A percentile compares a stretch with the other conserved stretches of the same genome.
These are phyloP conservation scores for Alternaria novae-zelandiae DNA, from an alignment of 2,329 filamentous ascomycete species.

Conservation along the genomic window DNA sequence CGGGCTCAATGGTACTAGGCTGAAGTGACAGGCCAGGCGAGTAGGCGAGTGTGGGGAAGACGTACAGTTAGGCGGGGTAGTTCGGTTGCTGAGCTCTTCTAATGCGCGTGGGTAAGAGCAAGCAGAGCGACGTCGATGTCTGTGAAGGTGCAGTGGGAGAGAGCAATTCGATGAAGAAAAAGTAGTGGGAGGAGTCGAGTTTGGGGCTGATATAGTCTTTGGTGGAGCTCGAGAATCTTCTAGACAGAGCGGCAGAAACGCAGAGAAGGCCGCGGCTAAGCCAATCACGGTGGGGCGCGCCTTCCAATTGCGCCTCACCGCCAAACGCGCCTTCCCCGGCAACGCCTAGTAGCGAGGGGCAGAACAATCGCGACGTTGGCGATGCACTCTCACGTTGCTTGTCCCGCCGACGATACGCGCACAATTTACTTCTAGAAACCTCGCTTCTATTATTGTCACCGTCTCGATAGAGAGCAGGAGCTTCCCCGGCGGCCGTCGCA, in stretches of 20 bases:
- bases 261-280: slow-evolving; percentile 30
- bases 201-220: slow-evolving; percentile 40
- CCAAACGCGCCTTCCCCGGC: slow-evolving; percentile 25
- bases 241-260: slow-evolving; percentile 45
- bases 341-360: slow-evolving; percentile 22
- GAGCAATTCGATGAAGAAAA: slow-evolving; percentile 36
- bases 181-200: slow-evolving; percentile 29
- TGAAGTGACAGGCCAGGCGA: slow-evolving; percentile 2
- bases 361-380: slow-evolving; percentile 10
- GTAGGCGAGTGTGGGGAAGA: slow-evolving; percentile 19
- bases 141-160: slow-evolving; percentile 16
- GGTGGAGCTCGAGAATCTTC: slow-evolving; percentile 48
- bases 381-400: neutral
- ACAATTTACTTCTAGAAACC: neutral
- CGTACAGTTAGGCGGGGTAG: slow-evolving; percentile 28
- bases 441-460: neutral
- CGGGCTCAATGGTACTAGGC: slow-evolving; percentile 11
- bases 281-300: slow-evolving; percentile 32
- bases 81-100: slow-evolving; percentile 27
- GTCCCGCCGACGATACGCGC: neutral
- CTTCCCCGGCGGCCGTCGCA: neutral
- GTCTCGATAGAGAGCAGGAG: neutral
- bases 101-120: slow-evolving; percentile 26
- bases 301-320: slow-evolving; percentile 32
- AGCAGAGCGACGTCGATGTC: slow-evolving; percentile 30